A percentile compares a stretch with the other conserved stretches of the same genome.
phyloP scores from a whole-genome alignment of 225 moss, liverwort and hornwort genomes.

The Takakia lepidozioides region DNA sequence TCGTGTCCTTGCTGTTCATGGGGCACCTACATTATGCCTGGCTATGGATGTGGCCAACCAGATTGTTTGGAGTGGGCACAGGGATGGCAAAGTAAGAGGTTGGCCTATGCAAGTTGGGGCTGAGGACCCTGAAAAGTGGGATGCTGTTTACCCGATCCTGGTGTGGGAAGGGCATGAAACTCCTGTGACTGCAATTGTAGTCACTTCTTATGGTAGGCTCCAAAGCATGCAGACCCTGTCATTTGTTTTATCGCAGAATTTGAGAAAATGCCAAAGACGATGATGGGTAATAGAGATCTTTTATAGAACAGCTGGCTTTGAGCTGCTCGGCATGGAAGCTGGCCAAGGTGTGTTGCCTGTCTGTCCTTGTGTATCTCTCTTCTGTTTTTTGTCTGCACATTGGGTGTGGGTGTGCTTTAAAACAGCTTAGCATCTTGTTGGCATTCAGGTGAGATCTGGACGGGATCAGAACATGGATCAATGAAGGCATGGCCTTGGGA shows the following conservation, averaged over 20 bases:
- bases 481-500: constrained; percentile 89
- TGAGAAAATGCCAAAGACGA: too few relatives aligned
- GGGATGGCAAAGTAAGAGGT: constrained; percentile 74
- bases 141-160: constrained; percentile 40
- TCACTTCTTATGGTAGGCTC: constrained; percentile 46
- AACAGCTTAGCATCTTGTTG: too few relatives aligned
- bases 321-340: too few relatives aligned
- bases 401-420: too few relatives aligned
- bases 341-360: too few relatives aligned
- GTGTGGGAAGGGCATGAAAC: constrained; percentile 65
- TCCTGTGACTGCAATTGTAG: constrained; percentile 42
- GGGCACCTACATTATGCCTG: constrained; percentile 62
- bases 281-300: too few relatives aligned
- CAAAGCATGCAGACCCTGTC: background rate
- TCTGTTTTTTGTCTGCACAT: too few relatives aligned
- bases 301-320: too few relatives aligned
- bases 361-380: too few relatives aligned
- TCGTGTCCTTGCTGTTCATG: constrained; percentile 41
- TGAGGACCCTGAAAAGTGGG: constrained; percentile 26
- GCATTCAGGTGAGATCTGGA: constrained; percentile 99
- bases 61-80: constrained; percentile 89
- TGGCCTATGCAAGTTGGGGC: constrained; percentile 48
- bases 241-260: too few relatives aligned
- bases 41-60: constrained; percentile 63
- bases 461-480: constrained; percentile 76